Base-by-base conservation (phyloP, 225 moss, liverwort and hornwort genomes). In the Pseudisothecium myosuroides region DNA sequence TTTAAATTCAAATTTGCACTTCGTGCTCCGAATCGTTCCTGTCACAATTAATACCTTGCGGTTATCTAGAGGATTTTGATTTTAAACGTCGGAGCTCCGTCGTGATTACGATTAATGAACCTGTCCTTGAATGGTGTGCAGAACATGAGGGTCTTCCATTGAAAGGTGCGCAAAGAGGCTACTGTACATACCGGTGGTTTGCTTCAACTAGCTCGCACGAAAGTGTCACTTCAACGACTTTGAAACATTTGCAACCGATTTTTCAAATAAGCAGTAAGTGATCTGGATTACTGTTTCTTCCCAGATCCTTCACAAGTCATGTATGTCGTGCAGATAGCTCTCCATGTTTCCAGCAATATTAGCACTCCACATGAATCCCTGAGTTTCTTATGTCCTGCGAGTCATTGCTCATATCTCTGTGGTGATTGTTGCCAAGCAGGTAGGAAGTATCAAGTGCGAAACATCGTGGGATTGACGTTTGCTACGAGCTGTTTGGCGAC, bases 381-480 rank as follows among this genome's bases (percentile, higher is more conserved):
- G 74, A 39, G 80, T 56, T 75, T 79, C 72, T 82, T 39, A 56
- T 82, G 62, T 43, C 27, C 55, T 80, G 27, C 31, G 72, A 59
- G 28, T 74, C 16, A 37, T 77, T 86, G 32, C 45, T 84, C 45
- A 83, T 84, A 28, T 81, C 23, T 80, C 54, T 85, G 54, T 74
- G 23, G 76, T 85, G 32, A 54, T 55, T 85, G 59, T 92, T 84
- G 60, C 82, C 74, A 83, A 88, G 83, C 92, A 93, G 91, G 93
- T 91, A 91, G 80, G 74, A 92, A 90, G 83, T 90, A 90, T 82
- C 90, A 92, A 49, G 39, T 88, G 82, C 88, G 87, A 85, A 82
- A 80, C 36, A 83, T 93, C 22, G 56, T 95, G 88, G 93, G 94
- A 60, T 91, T 96, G 69, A 92, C 95, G n/a, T 87, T 93, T 89